Evolutionary conservation across 140 eudicot species (phyloP).

Genomic region (Flaveria floridana): DNA sequence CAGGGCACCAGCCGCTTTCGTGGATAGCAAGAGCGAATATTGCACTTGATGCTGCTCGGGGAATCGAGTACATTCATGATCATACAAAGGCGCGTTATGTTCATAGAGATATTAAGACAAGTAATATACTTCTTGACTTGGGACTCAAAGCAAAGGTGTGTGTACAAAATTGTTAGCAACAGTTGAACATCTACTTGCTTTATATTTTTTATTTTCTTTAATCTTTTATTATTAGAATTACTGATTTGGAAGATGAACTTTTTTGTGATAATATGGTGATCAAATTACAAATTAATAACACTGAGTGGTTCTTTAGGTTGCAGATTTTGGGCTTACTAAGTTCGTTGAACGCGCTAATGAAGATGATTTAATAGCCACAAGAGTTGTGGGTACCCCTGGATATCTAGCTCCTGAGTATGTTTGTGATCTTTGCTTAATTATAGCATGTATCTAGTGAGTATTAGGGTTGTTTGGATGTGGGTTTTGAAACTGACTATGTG

Average conservation of each 20-base stretch:
- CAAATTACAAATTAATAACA: conserved; percentile 12
- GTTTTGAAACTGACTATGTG: neutral
- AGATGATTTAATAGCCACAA: conserved; percentile 52
- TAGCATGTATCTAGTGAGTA: neutral
- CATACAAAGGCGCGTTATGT: conserved; percentile 68
- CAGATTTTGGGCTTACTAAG: conserved; percentile 70
- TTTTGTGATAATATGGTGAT: conserved; percentile 8
- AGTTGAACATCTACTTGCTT: neutral
- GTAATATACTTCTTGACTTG: conserved; percentile 60
- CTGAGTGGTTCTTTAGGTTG: conserved; percentile 41
- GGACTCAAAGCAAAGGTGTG: conserved; percentile 70
- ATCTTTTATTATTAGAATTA: neutral
- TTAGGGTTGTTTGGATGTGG: neutral
- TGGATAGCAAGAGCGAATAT: conserved; percentile 67
- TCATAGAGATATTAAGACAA: conserved; percentile 69
- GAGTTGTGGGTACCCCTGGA: conserved; percentile 73
- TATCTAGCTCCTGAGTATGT: conserved; percentile 74
- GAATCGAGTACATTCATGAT: conserved; percentile 72
- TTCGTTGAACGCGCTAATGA: conserved; percentile 53
- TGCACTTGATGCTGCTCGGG: conserved; percentile 75
- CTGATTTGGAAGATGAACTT: conserved; percentile 1
- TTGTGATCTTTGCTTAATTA: neutral
- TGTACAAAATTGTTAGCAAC: conserved; percentile 4
- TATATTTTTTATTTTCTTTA: neutral
- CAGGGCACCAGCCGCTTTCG: conserved; percentile 66